Base-by-base conservation (phyloP, 2,329 filamentous ascomycete genomes). In the Geosmithia flava region DNA sequence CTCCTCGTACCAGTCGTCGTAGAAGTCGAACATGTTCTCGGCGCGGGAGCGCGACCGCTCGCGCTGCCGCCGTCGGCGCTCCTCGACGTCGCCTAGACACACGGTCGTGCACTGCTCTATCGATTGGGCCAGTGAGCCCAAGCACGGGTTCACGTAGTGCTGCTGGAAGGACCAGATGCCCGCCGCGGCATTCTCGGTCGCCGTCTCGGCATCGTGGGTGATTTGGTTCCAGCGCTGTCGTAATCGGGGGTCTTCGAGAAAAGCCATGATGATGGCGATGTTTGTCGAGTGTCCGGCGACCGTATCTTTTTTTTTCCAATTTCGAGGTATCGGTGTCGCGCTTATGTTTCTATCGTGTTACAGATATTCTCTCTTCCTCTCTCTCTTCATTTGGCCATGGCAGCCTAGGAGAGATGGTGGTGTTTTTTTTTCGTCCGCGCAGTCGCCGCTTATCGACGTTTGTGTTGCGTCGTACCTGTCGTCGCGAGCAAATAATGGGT, bases 151-250 rank as follows among this genome's bases (percentile, higher is more conserved):
- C 57, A 97, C 75, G 66, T 95, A 96, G 57, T 80, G 74, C 61
- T 95, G 87, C 49, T 87, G 82, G 60, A 96, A 93, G 51, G 82
- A 81, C 77, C 90, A 97, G 59, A 97, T 85, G 49, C 85, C 83
- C 45, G 87, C 88, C 51, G 93, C 90, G n/a, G 91, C 89, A 49
- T 87, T 84, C 63, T 95, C 88, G 51, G 94, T 95, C 44, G 87
- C 88, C 30, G 85, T 78, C 66, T 96, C 91, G 65, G 94, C 81
- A 59, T 91, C 95, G 56, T 93, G 85, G 7, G 87, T 84, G 62
- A 96, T 83, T 61, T 93, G 87, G 63, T 96, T 94, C 78, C 95
- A 87, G 57, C 87, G 88, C 66, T 95, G 89, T 55, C 90, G 87
- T 65, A 95, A 81, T 59, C 90, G 86, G 52, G 90, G 90, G 66